Percentiles rank a stretch among this genome's conserved stretches.
phyloP scores from a whole-genome alignment of 495 filamentous ascomycete species.

The Neohortaea acidophila region DNA sequence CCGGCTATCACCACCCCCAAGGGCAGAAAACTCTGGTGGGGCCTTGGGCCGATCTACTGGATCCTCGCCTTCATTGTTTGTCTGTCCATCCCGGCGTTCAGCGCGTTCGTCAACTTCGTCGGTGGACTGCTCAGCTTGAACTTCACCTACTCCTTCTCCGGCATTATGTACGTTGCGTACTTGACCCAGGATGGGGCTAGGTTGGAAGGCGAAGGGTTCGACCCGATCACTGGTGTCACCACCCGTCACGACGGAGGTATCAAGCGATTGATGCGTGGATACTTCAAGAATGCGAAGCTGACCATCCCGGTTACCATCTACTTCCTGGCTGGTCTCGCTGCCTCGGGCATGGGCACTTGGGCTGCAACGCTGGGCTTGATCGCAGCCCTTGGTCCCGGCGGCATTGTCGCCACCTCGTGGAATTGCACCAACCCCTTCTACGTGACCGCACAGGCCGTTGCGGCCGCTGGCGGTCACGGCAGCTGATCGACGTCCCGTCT shows the following conservation, averaged over 20 bases:
- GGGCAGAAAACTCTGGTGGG: slow-evolving; percentile 6
- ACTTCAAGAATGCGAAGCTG: slow-evolving; percentile 3
- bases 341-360: slow-evolving; percentile 3
- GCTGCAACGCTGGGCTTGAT: too few relatives aligned
- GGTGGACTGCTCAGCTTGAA: slow-evolving; percentile 33
- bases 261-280: slow-evolving; percentile 8
- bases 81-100: slow-evolving; percentile 33
- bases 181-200: slow-evolving; percentile 24
- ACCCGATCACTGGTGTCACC: slow-evolving; percentile 12
- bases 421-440: too few relatives aligned
- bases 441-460: too few relatives aligned
- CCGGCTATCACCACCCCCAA: slow-evolving; percentile 7
- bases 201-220: slow-evolving; percentile 11
- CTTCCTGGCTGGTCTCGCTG: not conserved
- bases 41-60: slow-evolving; percentile 17
- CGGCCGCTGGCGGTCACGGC: too few relatives aligned
- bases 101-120: slow-evolving; percentile 32
- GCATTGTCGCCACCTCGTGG: too few relatives aligned
- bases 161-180: slow-evolving; percentile 33
- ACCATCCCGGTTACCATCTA: not conserved
- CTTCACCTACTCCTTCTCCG: slow-evolving; percentile 38
- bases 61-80: slow-evolving; percentile 14
- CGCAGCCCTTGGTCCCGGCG: too few relatives aligned
- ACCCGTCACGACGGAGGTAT: slow-evolving; percentile 8
- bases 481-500: too few relatives aligned